Evolutionary conservation across 345 rosid genomes (phyloP), one percentile per base, ranked within the genome.

Genomic region (Lepidium africanum): DNA sequence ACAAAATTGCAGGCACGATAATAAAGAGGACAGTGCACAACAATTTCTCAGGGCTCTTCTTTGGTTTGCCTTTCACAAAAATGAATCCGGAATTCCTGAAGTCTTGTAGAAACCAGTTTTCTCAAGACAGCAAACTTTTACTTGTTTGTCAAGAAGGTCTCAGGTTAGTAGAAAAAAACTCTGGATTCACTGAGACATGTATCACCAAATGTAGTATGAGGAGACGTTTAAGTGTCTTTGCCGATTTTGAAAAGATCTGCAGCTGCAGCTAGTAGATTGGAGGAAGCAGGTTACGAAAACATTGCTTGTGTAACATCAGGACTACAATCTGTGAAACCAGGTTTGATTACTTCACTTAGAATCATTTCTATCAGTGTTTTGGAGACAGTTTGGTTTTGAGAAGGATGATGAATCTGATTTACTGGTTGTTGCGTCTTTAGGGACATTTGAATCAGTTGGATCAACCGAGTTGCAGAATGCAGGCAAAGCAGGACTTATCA

Each of bases 61-160:
- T 78, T 51, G 98, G 98, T 46, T 67, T 93, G 76, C 84, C 88
- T 13, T 93, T 90, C 65, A 93, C 98, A 0, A 93, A 93, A 79
- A 71, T 40, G 9, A 90, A 93, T 69, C 91, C 96, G 36, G 84
- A 88, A 6, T 93, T 93, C 52, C 77, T 85, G 47, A 82, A 81
- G 27, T 67, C 89, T 0, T 83, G 90, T 23, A 79, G 70, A 79
- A 78, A 59, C 45, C 80, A 84, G 77, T 85, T 93, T 76, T 74
- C 91, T 13, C 82, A 87, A 10, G 85, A 90, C 37, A 86, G 86
- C 53, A 88, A 88, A 80, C 67, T 93, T 46, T 78, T 93, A 49
- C 62, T 93, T 58, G 98, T 93, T 57, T 93, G 98, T 59, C 97
- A 93, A 78, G 97, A 88, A 78, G 98, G 98, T 15, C 79, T 93